These are phyloP conservation scores for Strigomonas culicis DNA, from an alignment of 208 protist genomes.

Conservation along the genomic window DNA sequence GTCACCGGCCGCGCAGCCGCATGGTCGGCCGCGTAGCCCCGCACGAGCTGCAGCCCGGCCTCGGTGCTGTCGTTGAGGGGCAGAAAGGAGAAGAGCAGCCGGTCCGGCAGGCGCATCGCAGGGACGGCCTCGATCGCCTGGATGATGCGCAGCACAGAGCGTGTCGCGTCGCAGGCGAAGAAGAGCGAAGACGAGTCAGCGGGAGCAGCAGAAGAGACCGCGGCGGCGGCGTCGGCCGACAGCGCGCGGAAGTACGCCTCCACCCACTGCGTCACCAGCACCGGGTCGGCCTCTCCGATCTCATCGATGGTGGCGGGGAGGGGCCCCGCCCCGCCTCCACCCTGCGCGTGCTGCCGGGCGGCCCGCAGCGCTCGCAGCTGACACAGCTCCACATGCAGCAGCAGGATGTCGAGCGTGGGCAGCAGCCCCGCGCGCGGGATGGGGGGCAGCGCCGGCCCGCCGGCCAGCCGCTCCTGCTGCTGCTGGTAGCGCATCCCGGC, in stretches of 20 bases:
- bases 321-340: neutral
- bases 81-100: slow-evolving; percentile 77
- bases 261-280: neutral
- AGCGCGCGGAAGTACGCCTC: slow-evolving; percentile 28
- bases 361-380: slow-evolving; percentile 4
- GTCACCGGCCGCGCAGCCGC: slow-evolving; percentile 26
- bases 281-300: neutral
- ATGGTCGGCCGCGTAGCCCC: slow-evolving; percentile 51
- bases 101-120: slow-evolving; percentile 45
- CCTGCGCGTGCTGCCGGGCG: neutral
- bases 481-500: slow-evolving; percentile 5
- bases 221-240: slow-evolving; percentile 33
- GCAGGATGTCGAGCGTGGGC: slow-evolving; percentile 67
- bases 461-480: neutral
- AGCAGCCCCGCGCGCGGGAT: slow-evolving; percentile 58
- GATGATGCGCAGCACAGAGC: slow-evolving; percentile 59
- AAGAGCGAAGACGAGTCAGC: slow-evolving; percentile 22
- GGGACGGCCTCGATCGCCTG: slow-evolving; percentile 45
- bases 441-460: slow-evolving; percentile 9
- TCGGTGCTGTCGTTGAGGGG: slow-evolving; percentile 54
- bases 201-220: neutral
- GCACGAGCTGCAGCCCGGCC: slow-evolving; percentile 40
- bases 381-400: slow-evolving; percentile 59
- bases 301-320: neutral
- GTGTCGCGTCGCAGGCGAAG: slow-evolving; percentile 71